Evolutionary conservation across 2,329 filamentous ascomycete species (phyloP), one percentile per base, ranked within the genome.

Genomic region (Lachnellula suecica): DNA sequence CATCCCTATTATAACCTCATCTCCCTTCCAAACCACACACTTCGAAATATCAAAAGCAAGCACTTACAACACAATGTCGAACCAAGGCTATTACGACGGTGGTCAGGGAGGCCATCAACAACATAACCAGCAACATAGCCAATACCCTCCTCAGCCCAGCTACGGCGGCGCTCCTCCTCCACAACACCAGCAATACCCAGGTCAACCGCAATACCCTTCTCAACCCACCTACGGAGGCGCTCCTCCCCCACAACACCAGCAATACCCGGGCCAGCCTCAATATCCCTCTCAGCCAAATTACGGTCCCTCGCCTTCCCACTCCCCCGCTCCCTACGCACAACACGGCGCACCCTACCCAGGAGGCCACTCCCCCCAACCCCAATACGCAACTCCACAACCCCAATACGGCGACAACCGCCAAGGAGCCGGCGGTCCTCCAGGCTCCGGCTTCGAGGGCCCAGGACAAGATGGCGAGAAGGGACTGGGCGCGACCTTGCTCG

Each of bases 401-500:
- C 57, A 63, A 42, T 53, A 59, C 25, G 48, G 31, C 27, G 54
- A 58, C n/a, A 51, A 59, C 48, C 53, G 49, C 15, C 42, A 49
- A 43, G 38, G 38, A 1, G 15, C 38, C 48, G n/a, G n/a, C 24
- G 48, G 47, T 47, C 47, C 56, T 31, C 44, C 19, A 44, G 52
- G 58, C 50, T 41, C 59, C 11, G 59, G 51, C 10, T 56, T 55
- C 27, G 53, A 47, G 24, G 57, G 48, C 5, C 54, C 58, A 5
- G 63, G 56, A 13, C 58, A 58, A 27, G 71, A 74, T 5, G 79
- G 77, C 57, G 81, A 84, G 49, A 73, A 76, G 41, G 81, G 81
- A 8, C 71, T 84, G 11, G 74, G 80, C 11, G 76, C 80, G 1
- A 78, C 79, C 2, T 62, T 83, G 4, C 51, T 80, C 1, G 80